Evolutionary conservation across 768 basidiomycete species (phyloP), one percentile per base, ranked within the genome.

Genomic region (Tricholoma furcatifolium): DNA sequence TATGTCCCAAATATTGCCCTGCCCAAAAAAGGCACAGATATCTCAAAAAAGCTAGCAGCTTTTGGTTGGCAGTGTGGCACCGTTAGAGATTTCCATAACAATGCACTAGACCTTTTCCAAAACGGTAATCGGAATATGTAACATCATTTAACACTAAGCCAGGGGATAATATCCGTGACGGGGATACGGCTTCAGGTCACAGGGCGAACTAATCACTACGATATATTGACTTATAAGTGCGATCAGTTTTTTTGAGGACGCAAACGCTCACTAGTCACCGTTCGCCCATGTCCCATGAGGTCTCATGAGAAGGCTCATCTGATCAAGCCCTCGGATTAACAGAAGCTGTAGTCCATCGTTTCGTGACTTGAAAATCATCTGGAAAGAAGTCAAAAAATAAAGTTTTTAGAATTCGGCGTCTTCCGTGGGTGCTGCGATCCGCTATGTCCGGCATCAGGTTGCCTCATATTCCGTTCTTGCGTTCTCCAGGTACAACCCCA

Each of bases 61-160:
- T 55, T 63, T 57, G 14, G 43, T 39, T 49, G 50, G 54, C 43
- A 57, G 38, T 57, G 52, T 57, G 65, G 67, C 65, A 70, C 67
- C 66, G 67, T 66, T 70, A 70, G 65, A 64, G 61, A 66, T 69
- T 67, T 68, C 72, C 70, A 63, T 62, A 69, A 68, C 65, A 67
- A 71, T 66, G 65, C 12, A 61, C 60, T 54, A 57, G 55, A 52
- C 30, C 61, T 61, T 65, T 60, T 66, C 64, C 61, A 63, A 68
- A 67, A 65, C 58, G 62, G 60, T 67, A 65, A 57, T 55, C 55
- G n/a, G 55, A 44, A 51, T 53, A 64, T 67, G 59, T 58, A 47
- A 52, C 54, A 58, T 50, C 49, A 55, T 46, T 47, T 27, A 44
- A 30, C 36, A 54, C 43, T 46, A 45, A 55, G 42, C 55, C 57